phyloP scores from a whole-genome alignment of 2,329 filamentous ascomycete species.

The Bipolaris bicolor region DNA sequence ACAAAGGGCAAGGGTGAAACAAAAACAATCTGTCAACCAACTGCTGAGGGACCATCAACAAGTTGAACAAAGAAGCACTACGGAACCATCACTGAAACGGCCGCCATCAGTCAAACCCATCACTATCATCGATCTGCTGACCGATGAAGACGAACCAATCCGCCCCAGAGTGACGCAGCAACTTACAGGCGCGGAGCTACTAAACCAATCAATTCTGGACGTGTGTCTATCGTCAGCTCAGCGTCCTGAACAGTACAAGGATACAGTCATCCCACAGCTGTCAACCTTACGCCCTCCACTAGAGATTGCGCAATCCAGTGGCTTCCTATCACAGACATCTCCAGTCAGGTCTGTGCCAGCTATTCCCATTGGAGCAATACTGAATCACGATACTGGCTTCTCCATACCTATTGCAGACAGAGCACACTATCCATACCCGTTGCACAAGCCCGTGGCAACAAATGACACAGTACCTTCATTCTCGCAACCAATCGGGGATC shows the following conservation, averaged over 20 bases:
- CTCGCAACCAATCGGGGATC: constrained; percentile 12
- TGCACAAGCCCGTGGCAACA: neutral
- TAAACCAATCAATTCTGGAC: neutral
- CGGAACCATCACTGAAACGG: neutral
- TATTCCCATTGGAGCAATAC: neutral
- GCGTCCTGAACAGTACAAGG: neutral
- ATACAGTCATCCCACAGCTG: neutral
- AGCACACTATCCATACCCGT: neutral
- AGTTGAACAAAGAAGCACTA: neutral
- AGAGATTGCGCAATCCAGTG: neutral
- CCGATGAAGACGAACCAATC: constrained; percentile 4
- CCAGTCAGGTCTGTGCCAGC: neutral
- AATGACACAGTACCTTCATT: neutral
- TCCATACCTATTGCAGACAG: neutral
- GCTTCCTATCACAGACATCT: neutral
- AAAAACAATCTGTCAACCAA: neutral
- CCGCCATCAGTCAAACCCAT: constrained; percentile 5
- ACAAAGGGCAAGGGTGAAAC: neutral
- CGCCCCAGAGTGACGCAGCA: neutral
- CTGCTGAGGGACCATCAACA: neutral
- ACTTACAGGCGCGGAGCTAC: neutral
- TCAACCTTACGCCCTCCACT: neutral
- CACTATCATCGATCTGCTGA: constrained; percentile 6
- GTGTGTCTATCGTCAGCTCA: neutral
- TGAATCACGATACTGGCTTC: neutral